phyloP scores from a whole-genome alignment of 208 protist genomes.

The Entamoeba nuttalli region DNA sequence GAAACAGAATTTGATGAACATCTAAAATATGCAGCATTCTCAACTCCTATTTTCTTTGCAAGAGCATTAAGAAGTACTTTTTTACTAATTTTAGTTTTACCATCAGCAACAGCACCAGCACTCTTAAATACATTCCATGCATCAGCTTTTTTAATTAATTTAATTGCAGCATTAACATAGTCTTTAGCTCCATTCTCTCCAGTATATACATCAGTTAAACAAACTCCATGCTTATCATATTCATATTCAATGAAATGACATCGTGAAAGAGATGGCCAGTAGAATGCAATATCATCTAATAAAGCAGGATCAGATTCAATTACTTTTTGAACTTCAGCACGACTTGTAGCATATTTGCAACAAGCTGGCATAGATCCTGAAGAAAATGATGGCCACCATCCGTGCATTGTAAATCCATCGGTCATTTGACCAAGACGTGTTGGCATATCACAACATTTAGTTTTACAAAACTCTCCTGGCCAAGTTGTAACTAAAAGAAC shows the following conservation, averaged over 20 bases:
- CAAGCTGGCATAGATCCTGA: neutral
- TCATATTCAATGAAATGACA: neutral
- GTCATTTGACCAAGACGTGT: neutral
- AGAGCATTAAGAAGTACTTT: neutral
- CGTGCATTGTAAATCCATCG: neutral
- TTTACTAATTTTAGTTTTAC: neutral
- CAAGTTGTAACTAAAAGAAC: neutral
- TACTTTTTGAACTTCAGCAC: neutral
- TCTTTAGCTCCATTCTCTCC: neutral
- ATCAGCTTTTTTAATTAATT: neutral
- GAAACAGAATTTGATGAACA: neutral
- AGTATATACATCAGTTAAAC: neutral
- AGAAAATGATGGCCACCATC: neutral
- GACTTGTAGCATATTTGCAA: neutral
- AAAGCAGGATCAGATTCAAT: neutral
- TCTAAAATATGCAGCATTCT: neutral
- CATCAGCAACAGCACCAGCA: neutral
- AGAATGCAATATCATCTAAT: neutral
- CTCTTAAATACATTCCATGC: neutral
- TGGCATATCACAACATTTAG: neutral
- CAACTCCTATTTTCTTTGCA: neutral
- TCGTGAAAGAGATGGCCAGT: neutral
- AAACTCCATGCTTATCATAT: neutral
- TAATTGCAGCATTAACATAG: neutral
- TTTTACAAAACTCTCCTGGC: neutral